Evolutionary conservation across 208 protist species (phyloP).

Genomic region (Leptomonas seymouri): DNA sequence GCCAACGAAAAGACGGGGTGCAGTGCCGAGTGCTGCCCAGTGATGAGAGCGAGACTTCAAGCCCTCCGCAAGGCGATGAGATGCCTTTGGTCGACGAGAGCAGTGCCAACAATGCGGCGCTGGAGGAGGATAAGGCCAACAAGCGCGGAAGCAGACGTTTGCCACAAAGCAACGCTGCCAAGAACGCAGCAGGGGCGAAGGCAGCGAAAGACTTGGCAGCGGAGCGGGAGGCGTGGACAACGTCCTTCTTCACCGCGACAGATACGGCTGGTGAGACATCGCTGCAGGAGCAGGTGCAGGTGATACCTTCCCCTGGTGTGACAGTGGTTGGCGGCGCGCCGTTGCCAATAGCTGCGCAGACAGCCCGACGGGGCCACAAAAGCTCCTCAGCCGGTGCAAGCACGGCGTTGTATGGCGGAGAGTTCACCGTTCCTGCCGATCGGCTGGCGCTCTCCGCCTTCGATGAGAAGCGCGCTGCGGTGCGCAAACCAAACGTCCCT

Average conservation of each 20-base stretch:
- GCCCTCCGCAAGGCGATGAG: not conserved
- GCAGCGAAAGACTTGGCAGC: conserved; percentile 6
- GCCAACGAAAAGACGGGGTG: conserved; percentile 23
- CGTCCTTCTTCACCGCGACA: conserved; percentile 28
- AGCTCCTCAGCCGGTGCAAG: not conserved
- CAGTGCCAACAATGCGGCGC: not conserved
- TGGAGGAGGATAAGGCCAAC: not conserved
- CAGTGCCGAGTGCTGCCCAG: conserved; percentile 20
- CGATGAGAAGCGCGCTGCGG: conserved; percentile 15
- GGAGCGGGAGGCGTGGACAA: conserved; percentile 27
- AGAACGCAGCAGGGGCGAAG: not conserved
- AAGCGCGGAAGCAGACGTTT: not conserved
- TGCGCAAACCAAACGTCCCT: conserved; percentile 18
- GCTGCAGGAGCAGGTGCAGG: conserved; percentile 38
- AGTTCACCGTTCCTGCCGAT: conserved; percentile 50
- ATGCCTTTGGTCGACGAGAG: not conserved
- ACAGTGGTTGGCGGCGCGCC: conserved; percentile 18
- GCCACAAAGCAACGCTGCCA: not conserved
- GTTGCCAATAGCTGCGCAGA: not conserved
- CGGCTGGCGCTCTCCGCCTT: conserved; percentile 29
- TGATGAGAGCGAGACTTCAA: not conserved
- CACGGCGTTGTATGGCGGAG: conserved; percentile 57
- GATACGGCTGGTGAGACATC: conserved; percentile 21
- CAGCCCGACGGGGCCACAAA: conserved; percentile 11
- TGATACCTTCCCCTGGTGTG: conserved; percentile 35